Evolutionary conservation across 495 filamentous ascomycete genomes (phyloP).

Genomic region (Aspergillus cristatus): DNA sequence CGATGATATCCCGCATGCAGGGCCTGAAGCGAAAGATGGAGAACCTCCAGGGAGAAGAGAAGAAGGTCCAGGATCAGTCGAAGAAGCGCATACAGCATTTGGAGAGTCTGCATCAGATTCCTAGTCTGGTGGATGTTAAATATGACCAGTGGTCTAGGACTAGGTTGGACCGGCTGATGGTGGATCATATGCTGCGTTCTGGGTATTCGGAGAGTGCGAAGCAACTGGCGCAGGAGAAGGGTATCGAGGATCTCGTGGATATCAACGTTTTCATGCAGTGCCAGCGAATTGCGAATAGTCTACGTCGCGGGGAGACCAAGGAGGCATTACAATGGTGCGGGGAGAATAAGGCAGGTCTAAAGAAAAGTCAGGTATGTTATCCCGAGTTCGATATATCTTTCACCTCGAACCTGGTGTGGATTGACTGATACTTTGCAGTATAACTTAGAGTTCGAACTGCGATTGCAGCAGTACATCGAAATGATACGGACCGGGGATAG

Average conservation of each 20-base stretch:
- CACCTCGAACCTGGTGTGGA: not conserved
- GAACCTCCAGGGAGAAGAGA: constrained; percentile 67
- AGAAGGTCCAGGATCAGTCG: constrained; percentile 58
- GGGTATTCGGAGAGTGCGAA: constrained; percentile 74
- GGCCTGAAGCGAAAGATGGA: constrained; percentile 81
- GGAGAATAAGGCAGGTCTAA: constrained; percentile 81
- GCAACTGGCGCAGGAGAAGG: constrained; percentile 61
- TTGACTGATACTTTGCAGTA: constrained; percentile 48
- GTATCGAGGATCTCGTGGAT: constrained; percentile 74
- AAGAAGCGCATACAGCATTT: constrained; percentile 72
- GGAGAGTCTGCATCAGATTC: constrained; percentile 66
- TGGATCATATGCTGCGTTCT: constrained; percentile 80
- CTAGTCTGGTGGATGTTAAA: constrained; percentile 79
- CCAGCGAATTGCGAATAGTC: constrained; percentile 59
- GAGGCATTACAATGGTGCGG: constrained; percentile 84
- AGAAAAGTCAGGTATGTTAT: constrained; percentile 64
- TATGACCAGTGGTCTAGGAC: constrained; percentile 85
- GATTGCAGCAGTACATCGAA: constrained; percentile 94
- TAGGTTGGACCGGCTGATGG: constrained; percentile 72
- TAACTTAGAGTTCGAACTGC: constrained; percentile 84
- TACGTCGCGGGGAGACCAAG: constrained; percentile 59
- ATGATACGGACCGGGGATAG: constrained; percentile 57
- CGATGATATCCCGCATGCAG: constrained; percentile 76
- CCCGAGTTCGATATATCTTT: not conserved
- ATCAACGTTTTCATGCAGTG: constrained; percentile 80